Evolutionary conservation across 495 filamentous ascomycete species (phyloP).

Genomic region (Thermothielavioides terrestris): DNA sequence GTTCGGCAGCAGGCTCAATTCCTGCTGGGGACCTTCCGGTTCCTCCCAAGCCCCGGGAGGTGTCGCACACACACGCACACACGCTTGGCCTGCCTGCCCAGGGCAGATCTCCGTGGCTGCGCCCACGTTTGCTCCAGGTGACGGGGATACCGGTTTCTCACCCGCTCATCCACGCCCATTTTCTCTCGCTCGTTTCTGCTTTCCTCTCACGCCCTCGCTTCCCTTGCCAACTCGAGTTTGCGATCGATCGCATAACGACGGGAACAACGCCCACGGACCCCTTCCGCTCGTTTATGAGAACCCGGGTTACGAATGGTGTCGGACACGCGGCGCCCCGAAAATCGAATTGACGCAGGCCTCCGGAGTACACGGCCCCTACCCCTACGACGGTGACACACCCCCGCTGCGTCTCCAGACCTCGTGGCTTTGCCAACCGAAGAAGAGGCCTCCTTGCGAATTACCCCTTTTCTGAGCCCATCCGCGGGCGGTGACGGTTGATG

Average conservation of each 20-base stretch:
- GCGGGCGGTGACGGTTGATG: background rate
- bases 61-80: no score
- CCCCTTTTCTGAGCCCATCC: no score
- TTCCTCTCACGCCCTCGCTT: background rate
- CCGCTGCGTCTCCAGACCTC: no score
- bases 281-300: slow-evolving; percentile 5
- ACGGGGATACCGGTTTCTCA: no score
- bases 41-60: no score
- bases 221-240: background rate
- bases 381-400: no score
- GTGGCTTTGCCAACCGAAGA: background rate
- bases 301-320: background rate
- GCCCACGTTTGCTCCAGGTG: background rate
- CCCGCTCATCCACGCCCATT: no score
- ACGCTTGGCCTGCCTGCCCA: no score
- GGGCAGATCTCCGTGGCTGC: background rate
- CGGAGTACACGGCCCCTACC: no score
- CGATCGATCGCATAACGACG: background rate
- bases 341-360: background rate
- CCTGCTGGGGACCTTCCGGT: no score
- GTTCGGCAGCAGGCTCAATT: slow-evolving; percentile 3
- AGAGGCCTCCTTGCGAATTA: background rate
- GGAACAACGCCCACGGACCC: background rate
- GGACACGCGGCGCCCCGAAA: background rate
- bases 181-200: background rate